phyloP scores from a whole-genome alignment of 78 protist genomes.

The Planoprotostelium fungivorum region DNA sequence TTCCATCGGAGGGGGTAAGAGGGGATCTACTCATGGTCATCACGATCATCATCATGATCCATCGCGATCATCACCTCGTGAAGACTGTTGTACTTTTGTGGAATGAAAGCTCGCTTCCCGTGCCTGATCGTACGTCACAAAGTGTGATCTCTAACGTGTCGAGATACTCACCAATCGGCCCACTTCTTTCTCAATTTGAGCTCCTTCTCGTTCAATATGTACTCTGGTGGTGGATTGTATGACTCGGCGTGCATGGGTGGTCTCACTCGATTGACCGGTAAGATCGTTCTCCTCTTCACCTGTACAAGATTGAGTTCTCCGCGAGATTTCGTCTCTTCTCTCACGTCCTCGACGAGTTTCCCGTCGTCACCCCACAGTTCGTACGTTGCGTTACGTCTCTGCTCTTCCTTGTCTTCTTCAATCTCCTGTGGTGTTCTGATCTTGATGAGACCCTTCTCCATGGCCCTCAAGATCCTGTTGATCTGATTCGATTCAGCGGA shows the following conservation, averaged over 20 bases:
- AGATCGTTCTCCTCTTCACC: constrained; percentile 9
- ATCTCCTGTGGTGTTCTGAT: background rate
- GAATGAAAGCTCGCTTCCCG: constrained; percentile 55
- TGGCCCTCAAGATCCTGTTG: constrained; percentile 56
- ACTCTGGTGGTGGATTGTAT: constrained; percentile 97
- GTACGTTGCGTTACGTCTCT: background rate
- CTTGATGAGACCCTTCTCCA: constrained; percentile 36
- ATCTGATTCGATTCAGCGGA: background rate
- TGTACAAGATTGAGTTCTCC: background rate
- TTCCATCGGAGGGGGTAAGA: constrained; percentile 49
- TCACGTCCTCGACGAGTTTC: constrained; percentile 11
- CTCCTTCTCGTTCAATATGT: constrained; percentile 72
- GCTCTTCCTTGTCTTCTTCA: background rate
- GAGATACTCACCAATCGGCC: background rate
- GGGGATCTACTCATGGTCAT: constrained; percentile 65
- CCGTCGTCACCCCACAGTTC: constrained; percentile 59
- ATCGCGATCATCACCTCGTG: constrained; percentile 21
- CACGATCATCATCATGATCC: too few relatives aligned
- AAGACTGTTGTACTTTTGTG: constrained; percentile 65
- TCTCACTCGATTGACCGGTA: constrained; percentile 47
- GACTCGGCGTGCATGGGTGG: constrained; percentile 79
- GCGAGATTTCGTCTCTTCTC: background rate
- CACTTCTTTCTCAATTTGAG: background rate
- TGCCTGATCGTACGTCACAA: too few relatives aligned
- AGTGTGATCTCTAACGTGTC: constrained; percentile 38